phyloP scores from a whole-genome alignment of 2,329 filamentous ascomycete species.

The Dactylellina drechsleri region DNA sequence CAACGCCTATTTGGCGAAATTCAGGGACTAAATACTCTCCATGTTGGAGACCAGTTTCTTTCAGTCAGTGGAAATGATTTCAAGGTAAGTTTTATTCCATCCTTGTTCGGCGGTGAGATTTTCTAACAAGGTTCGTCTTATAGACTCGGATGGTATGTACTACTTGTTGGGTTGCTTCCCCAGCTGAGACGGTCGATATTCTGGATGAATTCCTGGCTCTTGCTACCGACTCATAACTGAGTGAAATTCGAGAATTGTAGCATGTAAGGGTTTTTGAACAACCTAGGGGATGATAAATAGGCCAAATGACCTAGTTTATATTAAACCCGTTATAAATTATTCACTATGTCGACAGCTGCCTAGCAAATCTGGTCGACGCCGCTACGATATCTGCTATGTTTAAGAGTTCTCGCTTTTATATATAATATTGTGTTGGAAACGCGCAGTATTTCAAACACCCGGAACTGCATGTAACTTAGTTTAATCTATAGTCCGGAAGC shows the following conservation, averaged over 20 bases:
- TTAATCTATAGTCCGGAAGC: too few relatives aligned
- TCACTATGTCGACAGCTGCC: too few relatives aligned
- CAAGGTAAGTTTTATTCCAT: conserved; percentile 69
- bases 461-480: too few relatives aligned
- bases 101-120: not conserved
- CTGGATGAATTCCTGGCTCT: conserved; percentile 80
- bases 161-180: conserved; percentile 96
- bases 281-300: not conserved
- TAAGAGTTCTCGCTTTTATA: too few relatives aligned
- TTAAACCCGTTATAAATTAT: too few relatives aligned
- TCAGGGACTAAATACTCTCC: conserved; percentile 80
- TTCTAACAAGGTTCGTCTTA: conserved; percentile 6
- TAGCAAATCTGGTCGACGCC: too few relatives aligned
- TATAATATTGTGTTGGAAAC: too few relatives aligned
- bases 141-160: conserved; percentile 81
- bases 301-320: not conserved
- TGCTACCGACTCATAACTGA: conserved; percentile 42
- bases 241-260: not conserved
- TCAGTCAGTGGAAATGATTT: conserved; percentile 97
- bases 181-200: conserved; percentile 86
- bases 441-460: too few relatives aligned
- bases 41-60: conserved; percentile 96
- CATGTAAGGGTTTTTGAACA: too few relatives aligned
- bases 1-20: conserved; percentile 88
- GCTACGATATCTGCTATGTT: too few relatives aligned